phyloP scores from a whole-genome alignment of 345 rosid genomes.

The Arabis alpina region DNA sequence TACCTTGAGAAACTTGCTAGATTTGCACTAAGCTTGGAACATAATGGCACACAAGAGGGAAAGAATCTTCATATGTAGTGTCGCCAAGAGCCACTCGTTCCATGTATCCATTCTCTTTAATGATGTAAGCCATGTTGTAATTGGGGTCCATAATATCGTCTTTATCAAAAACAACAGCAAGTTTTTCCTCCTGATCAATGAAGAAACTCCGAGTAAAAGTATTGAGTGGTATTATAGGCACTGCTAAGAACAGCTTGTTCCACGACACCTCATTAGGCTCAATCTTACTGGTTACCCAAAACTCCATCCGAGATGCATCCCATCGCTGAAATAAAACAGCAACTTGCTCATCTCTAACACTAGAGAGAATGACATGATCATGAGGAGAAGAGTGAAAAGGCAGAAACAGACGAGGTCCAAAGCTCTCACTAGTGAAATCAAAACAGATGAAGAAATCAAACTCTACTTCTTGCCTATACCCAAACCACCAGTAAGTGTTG shows the following conservation, averaged over 20 bases:
- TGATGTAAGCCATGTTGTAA: not conserved
- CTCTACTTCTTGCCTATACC: too few relatives aligned
- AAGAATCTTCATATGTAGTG: not conserved
- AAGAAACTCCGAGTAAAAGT: constrained; percentile 8
- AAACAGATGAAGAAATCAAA: too few relatives aligned
- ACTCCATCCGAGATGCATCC: not conserved
- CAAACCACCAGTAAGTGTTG: not conserved
- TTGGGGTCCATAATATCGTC: too few relatives aligned
- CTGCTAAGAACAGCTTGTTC: not conserved
- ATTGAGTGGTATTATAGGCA: not conserved
- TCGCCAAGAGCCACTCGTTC: constrained; percentile 8
- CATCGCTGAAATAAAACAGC: not conserved
- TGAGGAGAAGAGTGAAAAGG: not conserved
- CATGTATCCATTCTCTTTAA: constrained; percentile 12
- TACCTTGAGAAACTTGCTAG: not conserved
- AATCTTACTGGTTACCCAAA: not conserved
- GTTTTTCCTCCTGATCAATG: constrained; percentile 1
- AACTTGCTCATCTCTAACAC: constrained; percentile 14
- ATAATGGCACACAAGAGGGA: constrained; percentile 12
- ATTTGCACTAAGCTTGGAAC: constrained; percentile 21
- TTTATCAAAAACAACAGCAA: constrained; percentile 11
- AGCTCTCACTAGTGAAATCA: not conserved
- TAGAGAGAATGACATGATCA: not conserved
- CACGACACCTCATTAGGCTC: not conserved
- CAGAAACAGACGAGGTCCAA: not conserved